These are phyloP conservation scores for Populus hybrid DNA, from an alignment of 441 rosid genomes.

Conservation along the genomic window DNA sequence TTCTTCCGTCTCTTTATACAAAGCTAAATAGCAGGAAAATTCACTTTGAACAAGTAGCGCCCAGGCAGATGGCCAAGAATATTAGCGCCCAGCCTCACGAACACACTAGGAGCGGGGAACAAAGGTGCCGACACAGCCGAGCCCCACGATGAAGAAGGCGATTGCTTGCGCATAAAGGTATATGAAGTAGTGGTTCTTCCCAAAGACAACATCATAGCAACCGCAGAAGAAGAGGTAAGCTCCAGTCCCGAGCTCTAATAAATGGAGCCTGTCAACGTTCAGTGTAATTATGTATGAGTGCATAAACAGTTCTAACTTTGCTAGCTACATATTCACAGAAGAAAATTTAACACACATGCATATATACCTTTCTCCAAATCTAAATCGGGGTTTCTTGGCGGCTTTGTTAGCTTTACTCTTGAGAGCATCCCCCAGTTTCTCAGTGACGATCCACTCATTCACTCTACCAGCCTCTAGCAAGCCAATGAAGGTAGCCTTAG, in stretches of 20 bases:
- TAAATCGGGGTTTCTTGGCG: constrained; percentile 55
- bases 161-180: constrained; percentile 60
- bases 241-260: constrained; percentile 67
- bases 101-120: constrained; percentile 37
- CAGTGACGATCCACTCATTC: constrained; percentile 96
- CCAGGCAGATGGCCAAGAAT: neutral
- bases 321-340: neutral
- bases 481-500: constrained; percentile 90
- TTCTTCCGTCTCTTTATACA: constrained; percentile 19
- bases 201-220: constrained; percentile 61
- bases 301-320: neutral
- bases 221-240: constrained; percentile 72
- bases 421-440: constrained; percentile 73
- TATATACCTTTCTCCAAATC: constrained; percentile 65
- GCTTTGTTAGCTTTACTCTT: constrained; percentile 53
- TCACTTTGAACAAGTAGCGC: constrained; percentile 2
- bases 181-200: constrained; percentile 62
- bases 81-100: constrained; percentile 7
- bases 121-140: constrained; percentile 76
- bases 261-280: constrained; percentile 44
- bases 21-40: constrained; percentile 19
- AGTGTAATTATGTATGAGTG: neutral
- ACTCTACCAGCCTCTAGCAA: constrained; percentile 82
- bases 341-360: neutral
- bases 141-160: constrained; percentile 75